phyloP scores from a whole-genome alignment of 2,329 filamentous ascomycete genomes.

The Aspergillus sp. region DNA sequence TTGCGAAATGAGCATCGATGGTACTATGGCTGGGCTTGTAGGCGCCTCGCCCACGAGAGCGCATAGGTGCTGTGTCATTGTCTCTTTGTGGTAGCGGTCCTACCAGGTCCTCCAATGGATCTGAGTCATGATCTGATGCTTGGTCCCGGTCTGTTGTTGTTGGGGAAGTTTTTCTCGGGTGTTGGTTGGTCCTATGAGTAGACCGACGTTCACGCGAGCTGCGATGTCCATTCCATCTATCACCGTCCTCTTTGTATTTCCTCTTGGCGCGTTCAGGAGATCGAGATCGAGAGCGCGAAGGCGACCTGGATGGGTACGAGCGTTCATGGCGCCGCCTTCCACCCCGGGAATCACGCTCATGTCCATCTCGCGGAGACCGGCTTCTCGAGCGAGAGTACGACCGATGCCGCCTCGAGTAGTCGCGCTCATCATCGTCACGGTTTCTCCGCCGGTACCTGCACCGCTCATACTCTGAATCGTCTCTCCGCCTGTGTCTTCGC shows the following conservation, averaged over 20 bases:
- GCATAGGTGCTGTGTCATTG: slow-evolving; percentile 39
- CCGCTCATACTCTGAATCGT: slow-evolving; percentile 12
- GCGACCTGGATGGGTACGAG: slow-evolving; percentile 11
- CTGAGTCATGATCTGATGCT: slow-evolving; percentile 45
- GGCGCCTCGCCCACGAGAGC: slow-evolving; percentile 64
- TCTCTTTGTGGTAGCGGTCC: slow-evolving; percentile 57
- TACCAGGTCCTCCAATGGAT: slow-evolving; percentile 68
- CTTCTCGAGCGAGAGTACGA: slow-evolving; percentile 18
- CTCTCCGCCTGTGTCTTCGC: slow-evolving; percentile 17
- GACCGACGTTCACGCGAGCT: slow-evolving; percentile 3
- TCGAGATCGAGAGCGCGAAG: slow-evolving; percentile 13
- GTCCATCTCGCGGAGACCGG: slow-evolving; percentile 12
- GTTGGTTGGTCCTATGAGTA: slow-evolving; percentile 1
- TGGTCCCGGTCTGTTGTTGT: slow-evolving; percentile 1
- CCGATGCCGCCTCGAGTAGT: slow-evolving; percentile 6
- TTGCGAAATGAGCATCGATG: slow-evolving; percentile 75
- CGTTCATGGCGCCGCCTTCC: slow-evolving; percentile 9
- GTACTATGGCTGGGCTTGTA: slow-evolving; percentile 51
- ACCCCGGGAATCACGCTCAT: slow-evolving; percentile 7
- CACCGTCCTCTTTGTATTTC: slow-evolving; percentile 9
- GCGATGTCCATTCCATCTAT: background rate
- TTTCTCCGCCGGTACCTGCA: slow-evolving; percentile 11
- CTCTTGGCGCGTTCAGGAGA: slow-evolving; percentile 12
- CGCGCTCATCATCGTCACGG: slow-evolving; percentile 8
- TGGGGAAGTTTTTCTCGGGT: slow-evolving; percentile 1